A percentile compares a stretch with the other conserved stretches of the same genome.
These are phyloP conservation scores for Aspergillus quadricinctus DNA, from an alignment of 2,329 filamentous ascomycete species.

Conservation along the genomic window DNA sequence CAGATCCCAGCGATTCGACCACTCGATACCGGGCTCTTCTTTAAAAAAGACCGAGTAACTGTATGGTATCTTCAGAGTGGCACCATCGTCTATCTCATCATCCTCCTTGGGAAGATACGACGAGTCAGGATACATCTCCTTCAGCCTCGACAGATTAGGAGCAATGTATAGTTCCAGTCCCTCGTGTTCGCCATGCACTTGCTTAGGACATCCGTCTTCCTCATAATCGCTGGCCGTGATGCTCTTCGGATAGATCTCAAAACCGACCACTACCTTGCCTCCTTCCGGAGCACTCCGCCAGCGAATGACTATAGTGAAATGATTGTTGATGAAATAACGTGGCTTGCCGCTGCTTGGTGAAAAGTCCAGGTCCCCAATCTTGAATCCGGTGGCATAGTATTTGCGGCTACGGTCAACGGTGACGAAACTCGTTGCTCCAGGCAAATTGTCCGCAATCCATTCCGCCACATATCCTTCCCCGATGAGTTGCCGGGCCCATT, in stretches of 20 bases:
- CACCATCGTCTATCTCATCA: conserved; percentile 58
- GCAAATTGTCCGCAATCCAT: conserved; percentile 91
- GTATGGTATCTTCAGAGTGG: conserved; percentile 70
- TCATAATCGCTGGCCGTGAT: conserved; percentile 61
- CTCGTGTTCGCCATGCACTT: conserved; percentile 59
- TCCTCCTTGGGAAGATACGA: conserved; percentile 57
- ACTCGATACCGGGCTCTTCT: conserved; percentile 74
- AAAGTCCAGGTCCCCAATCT: conserved; percentile 72
- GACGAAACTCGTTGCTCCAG: conserved; percentile 82
- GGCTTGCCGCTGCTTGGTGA: conserved; percentile 56
- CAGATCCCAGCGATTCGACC: conserved; percentile 79
- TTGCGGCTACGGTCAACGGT: conserved; percentile 79
- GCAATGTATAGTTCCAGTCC: conserved; percentile 66
- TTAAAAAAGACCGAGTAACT: conserved; percentile 89
- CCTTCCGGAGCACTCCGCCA: conserved; percentile 68
- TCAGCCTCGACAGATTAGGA: conserved; percentile 56
- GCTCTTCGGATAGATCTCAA: conserved; percentile 87
- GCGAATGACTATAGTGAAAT: conserved; percentile 78
- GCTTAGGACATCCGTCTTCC: conserved; percentile 62
- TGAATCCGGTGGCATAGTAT: conserved; percentile 88
- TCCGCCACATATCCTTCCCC: conserved; percentile 79
- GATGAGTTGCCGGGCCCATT: conserved; percentile 67
- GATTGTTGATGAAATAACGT: conserved; percentile 77
- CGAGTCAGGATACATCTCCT: conserved; percentile 54
- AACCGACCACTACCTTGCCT: conserved; percentile 77